Evolutionary conservation across 352 stramenopile species (phyloP).

Genomic region (Phytophthora sp.): DNA sequence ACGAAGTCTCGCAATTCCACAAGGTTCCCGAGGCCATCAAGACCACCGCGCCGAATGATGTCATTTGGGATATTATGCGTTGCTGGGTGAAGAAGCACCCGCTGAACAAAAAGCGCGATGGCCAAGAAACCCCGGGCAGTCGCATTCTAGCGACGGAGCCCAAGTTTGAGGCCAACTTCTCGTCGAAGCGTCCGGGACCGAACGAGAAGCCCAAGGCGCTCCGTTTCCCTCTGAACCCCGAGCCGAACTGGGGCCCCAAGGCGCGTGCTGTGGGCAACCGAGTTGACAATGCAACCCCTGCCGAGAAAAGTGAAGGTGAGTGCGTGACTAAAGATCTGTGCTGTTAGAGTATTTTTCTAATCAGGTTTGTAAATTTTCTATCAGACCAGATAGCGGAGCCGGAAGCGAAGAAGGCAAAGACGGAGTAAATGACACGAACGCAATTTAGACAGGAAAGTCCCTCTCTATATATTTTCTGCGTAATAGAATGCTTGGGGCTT

Average conservation of each 20-base stretch:
- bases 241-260: conserved; percentile 97
- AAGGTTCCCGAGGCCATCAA: conserved; percentile 99
- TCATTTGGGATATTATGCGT: conserved; percentile 99
- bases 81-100: conserved; percentile 96
- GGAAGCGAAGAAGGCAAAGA: conserved; percentile 85
- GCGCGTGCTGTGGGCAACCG: conserved; percentile 84
- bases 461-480: conserved; percentile 21
- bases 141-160: conserved; percentile 90
- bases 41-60: conserved; percentile 96
- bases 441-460: conserved; percentile 23
- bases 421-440: conserved; percentile 41
- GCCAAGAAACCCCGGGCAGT: conserved; percentile 72
- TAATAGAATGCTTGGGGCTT: conserved; percentile 40
- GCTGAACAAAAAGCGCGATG: conserved; percentile 88
- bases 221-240: conserved; percentile 95
- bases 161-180: conserved; percentile 87
- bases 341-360: conserved; percentile 8
- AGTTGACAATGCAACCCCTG: conserved; percentile 17
- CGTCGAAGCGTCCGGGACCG: conserved; percentile 58
- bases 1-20: conserved; percentile 97
- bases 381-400: conserved; percentile 56
- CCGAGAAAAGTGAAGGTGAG: conserved; percentile 30
- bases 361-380: conserved; percentile 15
- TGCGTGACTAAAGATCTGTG: conserved; percentile 1
- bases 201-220: conserved; percentile 91